A percentile compares a stretch with the other conserved stretches of the same genome.
phyloP scores from a whole-genome alignment of 768 basidiomycete species.

The Suillus lakei region DNA sequence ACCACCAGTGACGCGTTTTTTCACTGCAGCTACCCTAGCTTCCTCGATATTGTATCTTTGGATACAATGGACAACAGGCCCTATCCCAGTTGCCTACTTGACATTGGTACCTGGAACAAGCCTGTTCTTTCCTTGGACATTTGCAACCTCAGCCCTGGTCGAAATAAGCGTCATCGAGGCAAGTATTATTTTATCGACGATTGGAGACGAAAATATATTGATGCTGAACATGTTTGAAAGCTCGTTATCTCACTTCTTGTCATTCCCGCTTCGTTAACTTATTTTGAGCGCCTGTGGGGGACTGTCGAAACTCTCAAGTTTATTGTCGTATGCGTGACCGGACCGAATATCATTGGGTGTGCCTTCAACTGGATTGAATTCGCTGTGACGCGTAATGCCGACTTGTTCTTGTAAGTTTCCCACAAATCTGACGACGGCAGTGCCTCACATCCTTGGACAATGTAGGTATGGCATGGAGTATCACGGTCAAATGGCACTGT shows the following conservation, averaged over 20 bases:
- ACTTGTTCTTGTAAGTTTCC: conserved; percentile 74
- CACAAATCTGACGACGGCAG: conserved; percentile 13
- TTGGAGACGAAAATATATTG: conserved; percentile 9
- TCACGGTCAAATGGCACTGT: conserved; percentile 91
- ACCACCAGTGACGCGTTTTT: conserved; percentile 79
- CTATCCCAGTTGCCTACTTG: conserved; percentile 63
- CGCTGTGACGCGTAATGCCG: conserved; percentile 66
- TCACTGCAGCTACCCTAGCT: conserved; percentile 64
- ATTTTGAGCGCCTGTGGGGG: conserved; percentile 96
- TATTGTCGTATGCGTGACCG: conserved; percentile 74
- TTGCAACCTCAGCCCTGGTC: conserved; percentile 87
- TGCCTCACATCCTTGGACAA: conserved; percentile 15
- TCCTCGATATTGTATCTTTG: conserved; percentile 66
- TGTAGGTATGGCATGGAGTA: conserved; percentile 85
- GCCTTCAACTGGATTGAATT: conserved; percentile 90
- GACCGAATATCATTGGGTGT: conserved; percentile 88
- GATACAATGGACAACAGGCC: conserved; percentile 58
- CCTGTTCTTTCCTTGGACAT: conserved; percentile 90
- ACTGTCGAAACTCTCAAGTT: conserved; percentile 85
- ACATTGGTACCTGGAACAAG: conserved; percentile 82
- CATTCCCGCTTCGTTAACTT: conserved; percentile 83
- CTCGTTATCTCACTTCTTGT: conserved; percentile 76
- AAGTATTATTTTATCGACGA: conserved; percentile 30
- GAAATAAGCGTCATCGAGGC: conserved; percentile 88
- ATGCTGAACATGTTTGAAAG: conserved; percentile 44